phyloP scores from a whole-genome alignment of 495 filamentous ascomycete genomes.

The Viridothelium virens region DNA sequence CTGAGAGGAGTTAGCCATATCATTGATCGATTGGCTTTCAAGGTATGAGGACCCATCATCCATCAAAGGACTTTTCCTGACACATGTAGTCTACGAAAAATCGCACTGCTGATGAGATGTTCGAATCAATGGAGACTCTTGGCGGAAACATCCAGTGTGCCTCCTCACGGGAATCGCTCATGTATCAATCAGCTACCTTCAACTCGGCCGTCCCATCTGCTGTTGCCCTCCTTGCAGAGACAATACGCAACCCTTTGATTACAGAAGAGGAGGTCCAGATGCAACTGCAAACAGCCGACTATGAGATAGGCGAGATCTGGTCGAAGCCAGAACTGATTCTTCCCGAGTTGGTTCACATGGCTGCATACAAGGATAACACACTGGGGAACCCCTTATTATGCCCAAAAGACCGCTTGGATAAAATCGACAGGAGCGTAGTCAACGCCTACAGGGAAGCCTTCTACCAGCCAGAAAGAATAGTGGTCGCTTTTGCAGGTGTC shows the following conservation, averaged over 20 bases:
- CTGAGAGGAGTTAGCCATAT: slow-evolving; percentile 91
- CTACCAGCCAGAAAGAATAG: slow-evolving; percentile 81
- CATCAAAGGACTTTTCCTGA: slow-evolving; percentile 2
- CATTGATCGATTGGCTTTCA: slow-evolving; percentile 92
- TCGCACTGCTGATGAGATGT: slow-evolving; percentile 71
- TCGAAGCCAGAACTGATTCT: slow-evolving; percentile 92
- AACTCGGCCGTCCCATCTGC: slow-evolving; percentile 83
- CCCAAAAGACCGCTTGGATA: slow-evolving; percentile 67
- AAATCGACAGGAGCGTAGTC: slow-evolving; percentile 69
- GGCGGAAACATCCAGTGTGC: slow-evolving; percentile 96
- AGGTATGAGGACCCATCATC: slow-evolving; percentile 31
- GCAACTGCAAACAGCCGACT: slow-evolving; percentile 84
- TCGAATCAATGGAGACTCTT: slow-evolving; percentile 74
- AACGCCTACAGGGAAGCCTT: slow-evolving; percentile 75
- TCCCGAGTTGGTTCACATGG: slow-evolving; percentile 89
- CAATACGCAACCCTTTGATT: slow-evolving; percentile 79
- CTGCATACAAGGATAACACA: slow-evolving; percentile 91
- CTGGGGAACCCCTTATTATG: slow-evolving; percentile 90
- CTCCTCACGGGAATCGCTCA: slow-evolving; percentile 88
- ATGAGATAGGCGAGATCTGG: slow-evolving; percentile 98
- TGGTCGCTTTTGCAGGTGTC: slow-evolving; percentile 92
- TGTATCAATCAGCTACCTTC: slow-evolving; percentile 99
- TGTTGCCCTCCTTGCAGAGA: slow-evolving; percentile 82
- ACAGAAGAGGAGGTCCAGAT: slow-evolving; percentile 82
- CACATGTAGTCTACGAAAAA: slow-evolving; percentile 54